A percentile compares a stretch with the other conserved stretches of the same genome.
Conservation (phyloP, 177 flowering plant species). For the Vitis hybrid region DNA sequence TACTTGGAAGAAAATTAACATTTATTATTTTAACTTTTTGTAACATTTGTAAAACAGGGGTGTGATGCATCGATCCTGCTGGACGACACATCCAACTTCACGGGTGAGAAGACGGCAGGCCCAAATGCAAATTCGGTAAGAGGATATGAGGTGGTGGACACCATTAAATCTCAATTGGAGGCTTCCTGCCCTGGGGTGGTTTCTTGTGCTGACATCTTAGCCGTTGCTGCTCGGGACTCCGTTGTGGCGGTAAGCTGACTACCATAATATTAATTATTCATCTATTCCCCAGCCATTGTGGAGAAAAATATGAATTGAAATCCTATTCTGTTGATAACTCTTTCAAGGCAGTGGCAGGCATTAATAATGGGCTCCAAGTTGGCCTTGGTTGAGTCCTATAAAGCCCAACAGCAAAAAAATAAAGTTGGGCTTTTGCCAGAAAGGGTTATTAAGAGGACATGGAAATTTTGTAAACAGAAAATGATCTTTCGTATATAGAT, state of each 20-base stretch:
- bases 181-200: conserved; percentile 6
- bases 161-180: conserved; percentile 8
- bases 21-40: neutral
- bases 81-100: conserved; percentile 9
- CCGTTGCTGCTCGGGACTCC: conserved; percentile 12
- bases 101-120: conserved; percentile 8
- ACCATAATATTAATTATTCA: neutral
- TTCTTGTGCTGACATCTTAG: conserved; percentile 11
- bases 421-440: too few species aligned
- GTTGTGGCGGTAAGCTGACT: conserved; percentile 1
- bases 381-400: too few species aligned
- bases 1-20: neutral
- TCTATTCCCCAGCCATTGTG: neutral
- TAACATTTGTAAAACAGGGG: neutral
- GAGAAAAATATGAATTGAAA: neutral
- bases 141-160: conserved; percentile 10
- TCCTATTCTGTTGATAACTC: too few species aligned
- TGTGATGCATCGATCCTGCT: conserved; percentile 12
- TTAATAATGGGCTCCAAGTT: too few species aligned
- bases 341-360: too few species aligned
- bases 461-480: too few species aligned
- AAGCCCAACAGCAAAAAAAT: too few species aligned
- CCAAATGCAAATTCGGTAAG: conserved; percentile 4
- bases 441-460: too few species aligned
- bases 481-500: too few species aligned